A percentile compares a stretch with the other conserved stretches of the same genome.
phyloP scores from a whole-genome alignment of 2,329 filamentous ascomycete genomes.

The Ophiostoma pallidulum region DNA sequence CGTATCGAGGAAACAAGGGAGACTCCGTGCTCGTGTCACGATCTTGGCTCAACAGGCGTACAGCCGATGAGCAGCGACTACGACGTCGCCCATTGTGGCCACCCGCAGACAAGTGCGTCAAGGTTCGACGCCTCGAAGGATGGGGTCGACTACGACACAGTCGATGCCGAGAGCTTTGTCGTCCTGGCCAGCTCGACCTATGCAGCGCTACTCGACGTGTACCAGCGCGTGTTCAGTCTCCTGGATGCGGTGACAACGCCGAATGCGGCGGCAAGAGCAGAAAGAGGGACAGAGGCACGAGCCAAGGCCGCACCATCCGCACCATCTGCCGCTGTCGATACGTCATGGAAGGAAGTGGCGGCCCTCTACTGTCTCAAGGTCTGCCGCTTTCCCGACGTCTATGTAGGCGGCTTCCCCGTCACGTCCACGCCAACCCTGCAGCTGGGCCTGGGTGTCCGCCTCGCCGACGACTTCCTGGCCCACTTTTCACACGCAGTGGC shows the following conservation, averaged over 20 bases:
- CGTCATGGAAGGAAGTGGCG: conserved; percentile 19
- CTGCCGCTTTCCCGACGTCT: conserved; percentile 33
- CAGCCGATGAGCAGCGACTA: too few species aligned
- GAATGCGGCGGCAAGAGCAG: too few species aligned
- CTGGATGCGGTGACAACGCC: conserved; percentile 21
- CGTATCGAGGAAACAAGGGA: not conserved
- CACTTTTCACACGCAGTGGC: conserved; percentile 19
- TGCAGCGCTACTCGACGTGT: conserved; percentile 31
- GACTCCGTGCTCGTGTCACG: not conserved
- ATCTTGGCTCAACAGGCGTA: not conserved
- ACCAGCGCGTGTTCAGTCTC: conserved; percentile 30
- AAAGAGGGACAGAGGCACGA: too few species aligned
- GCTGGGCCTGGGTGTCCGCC: conserved; percentile 33
- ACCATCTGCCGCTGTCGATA: not conserved
- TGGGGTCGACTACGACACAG: not conserved
- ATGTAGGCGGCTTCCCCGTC: conserved; percentile 31
- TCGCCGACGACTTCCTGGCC: conserved; percentile 32
- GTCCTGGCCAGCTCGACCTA: conserved; percentile 32
- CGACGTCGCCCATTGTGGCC: not conserved
- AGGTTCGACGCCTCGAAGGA: not conserved
- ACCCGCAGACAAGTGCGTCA: not conserved
- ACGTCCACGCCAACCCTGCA: conserved; percentile 31
- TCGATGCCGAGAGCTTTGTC: conserved; percentile 4
- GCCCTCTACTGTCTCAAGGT: conserved; percentile 21
- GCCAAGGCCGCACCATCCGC: too few species aligned